Base-by-base conservation (phyloP, 805 yeast species). In the Saccharomycopsis javanensis region DNA sequence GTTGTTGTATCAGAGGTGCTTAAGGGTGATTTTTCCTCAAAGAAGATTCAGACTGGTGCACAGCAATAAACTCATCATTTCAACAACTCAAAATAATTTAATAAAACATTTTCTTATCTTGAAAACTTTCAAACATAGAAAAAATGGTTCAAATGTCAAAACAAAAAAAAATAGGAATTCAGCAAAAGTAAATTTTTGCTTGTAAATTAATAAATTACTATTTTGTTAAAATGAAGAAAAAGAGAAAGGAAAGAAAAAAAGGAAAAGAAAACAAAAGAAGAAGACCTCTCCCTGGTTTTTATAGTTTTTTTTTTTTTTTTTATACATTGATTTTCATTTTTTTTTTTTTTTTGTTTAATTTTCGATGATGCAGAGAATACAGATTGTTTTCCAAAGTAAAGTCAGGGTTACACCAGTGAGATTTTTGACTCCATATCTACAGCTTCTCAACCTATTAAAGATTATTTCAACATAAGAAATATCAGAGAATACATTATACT, bases 21-120 rank as follows among this genome's bases (percentile, higher is more conserved):
- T 37, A 48, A 48, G 46, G 54, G 54, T 52, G 54, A 52, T 25
- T 52, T 52, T 52, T 52, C 54, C 54, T 52, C 54, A 52, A 52
- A 23, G 18, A 37, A 52, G 38, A 42, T 25, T 52, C 45, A 35
- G 54, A 52, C 54, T 52, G 54, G 54, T 52, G 54, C 54, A 52
- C 54, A 52, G 54, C 54, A 52, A 34, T 23, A 52, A 52, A 52
- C 54, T 52, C 54, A 52, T 52, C 54, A 52, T 52, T 16, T 51
- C 34, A 34, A 51, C 34, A 48, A 48, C 16, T 2, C 18, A 27
- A 27, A 48, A 27, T 25, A 48, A 48, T 48, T 28, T 16, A 48
- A 28, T n/a, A 11, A 27, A 48, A 28, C 15, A 48, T 28, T 28
- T 48, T 48, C 51, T 28, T 28, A 30, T 30, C 28, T 7, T 42